These are phyloP conservation scores for Mycena galericulata DNA, from an alignment of 768 basidiomycete genomes.

Conservation along the genomic window DNA sequence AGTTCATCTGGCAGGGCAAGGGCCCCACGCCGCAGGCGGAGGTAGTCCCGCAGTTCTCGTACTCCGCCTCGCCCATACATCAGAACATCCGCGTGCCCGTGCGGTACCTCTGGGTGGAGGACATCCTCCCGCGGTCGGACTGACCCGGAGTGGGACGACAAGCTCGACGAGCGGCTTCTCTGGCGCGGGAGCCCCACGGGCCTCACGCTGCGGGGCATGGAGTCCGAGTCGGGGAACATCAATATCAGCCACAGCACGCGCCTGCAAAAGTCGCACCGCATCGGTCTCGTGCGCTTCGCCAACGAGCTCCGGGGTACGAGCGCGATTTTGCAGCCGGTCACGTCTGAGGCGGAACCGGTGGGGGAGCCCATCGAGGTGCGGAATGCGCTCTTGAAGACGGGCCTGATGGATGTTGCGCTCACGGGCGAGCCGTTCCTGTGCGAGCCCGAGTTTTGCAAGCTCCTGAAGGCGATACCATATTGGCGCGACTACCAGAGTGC, in stretches of 20 bases:
- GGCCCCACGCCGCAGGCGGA: constrained; percentile 60
- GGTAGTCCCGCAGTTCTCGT: constrained; percentile 65
- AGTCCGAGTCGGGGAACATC: no score
- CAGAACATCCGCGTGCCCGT: constrained; percentile 66
- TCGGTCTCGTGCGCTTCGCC: constrained; percentile 56
- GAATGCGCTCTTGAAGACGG: constrained; percentile 60
- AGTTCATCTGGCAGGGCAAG: constrained; percentile 59
- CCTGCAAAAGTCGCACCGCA: constrained; percentile 66
- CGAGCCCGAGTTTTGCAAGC: constrained; percentile 54
- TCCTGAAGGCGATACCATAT: constrained; percentile 63
- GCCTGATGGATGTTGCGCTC: constrained; percentile 73
- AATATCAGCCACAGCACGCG: no score
- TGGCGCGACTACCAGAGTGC: constrained; percentile 59
- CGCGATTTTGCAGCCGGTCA: constrained; percentile 51
- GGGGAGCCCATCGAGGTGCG: constrained; percentile 49
- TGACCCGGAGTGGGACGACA: constrained; percentile 77
- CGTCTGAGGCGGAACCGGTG: constrained; percentile 42
- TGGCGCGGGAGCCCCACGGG: constrained; percentile 87
- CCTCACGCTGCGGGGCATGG: constrained; percentile 54
- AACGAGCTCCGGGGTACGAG: constrained; percentile 56
- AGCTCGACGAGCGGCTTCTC: constrained; percentile 67
- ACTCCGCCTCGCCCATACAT: constrained; percentile 62
- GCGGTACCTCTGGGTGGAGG: constrained; percentile 61
- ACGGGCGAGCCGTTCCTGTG: constrained; percentile 59
- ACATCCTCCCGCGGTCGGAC: constrained; percentile 53